Percentiles rank a stretch among this genome's conserved stretches.
These are phyloP conservation scores for Rhododendron henanense DNA, from an alignment of 148 eudicot species.

Conservation along the genomic window DNA sequence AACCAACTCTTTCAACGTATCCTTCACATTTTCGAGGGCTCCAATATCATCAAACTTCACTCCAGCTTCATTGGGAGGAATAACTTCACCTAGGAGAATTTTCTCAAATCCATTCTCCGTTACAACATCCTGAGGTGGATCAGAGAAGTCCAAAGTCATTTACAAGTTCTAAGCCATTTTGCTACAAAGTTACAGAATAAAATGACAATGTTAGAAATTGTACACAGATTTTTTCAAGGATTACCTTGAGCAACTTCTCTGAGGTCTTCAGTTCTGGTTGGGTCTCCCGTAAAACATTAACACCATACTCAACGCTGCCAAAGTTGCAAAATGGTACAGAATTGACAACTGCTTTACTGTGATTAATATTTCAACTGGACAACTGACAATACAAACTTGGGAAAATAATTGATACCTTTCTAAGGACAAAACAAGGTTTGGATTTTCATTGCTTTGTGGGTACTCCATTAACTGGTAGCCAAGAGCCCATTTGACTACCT, in stretches of 20 bases:
- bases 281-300: conserved; percentile 54
- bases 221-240: background rate
- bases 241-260: conserved; percentile 82
- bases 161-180: background rate
- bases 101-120: conserved; percentile 95
- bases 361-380: background rate
- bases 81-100: conserved; percentile 78
- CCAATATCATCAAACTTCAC: conserved; percentile 97
- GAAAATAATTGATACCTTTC: conserved; percentile 49
- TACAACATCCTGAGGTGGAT: conserved; percentile 64
- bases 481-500: conserved; percentile 87
- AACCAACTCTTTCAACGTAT: conserved; percentile 91
- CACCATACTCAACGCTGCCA: conserved; percentile 77
- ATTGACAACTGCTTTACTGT: conserved; percentile 1
- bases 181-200: background rate
- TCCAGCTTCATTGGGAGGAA: conserved; percentile 91
- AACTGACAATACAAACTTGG: background rate
- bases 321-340: conserved; percentile 10
- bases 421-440: conserved; percentile 48
- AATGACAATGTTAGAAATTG: background rate
- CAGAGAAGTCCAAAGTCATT: conserved; percentile 6
- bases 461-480: conserved; percentile 76
- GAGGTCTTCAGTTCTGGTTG: conserved; percentile 81
- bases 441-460: conserved; percentile 38
- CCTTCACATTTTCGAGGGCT: conserved; percentile 95